Conservation (phyloP, 2,329 filamentous ascomycete species). For the Boeremia lycopersici region DNA sequence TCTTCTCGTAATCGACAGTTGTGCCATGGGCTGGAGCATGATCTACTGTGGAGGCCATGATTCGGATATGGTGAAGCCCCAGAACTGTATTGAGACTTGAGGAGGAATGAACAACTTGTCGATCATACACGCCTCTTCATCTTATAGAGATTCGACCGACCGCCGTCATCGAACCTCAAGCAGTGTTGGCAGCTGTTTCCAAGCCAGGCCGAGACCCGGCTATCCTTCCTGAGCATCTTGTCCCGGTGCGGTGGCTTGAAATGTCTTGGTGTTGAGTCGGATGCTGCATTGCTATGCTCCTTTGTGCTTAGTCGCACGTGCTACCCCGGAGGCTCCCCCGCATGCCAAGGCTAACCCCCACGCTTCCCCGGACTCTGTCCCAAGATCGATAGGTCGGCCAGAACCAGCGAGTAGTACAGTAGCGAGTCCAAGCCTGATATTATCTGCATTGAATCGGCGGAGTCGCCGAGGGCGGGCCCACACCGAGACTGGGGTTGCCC, state of each 20-base stretch:
- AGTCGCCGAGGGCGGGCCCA: conserved; percentile 4
- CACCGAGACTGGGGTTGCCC: neutral
- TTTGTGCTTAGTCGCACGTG: conserved; percentile 3
- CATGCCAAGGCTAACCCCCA: conserved; percentile 9
- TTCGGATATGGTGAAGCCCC: neutral
- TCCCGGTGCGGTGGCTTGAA: conserved; percentile 7
- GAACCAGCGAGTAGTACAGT: neutral
- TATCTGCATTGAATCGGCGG: neutral
- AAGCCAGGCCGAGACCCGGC: conserved; percentile 6
- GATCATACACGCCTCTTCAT: neutral
- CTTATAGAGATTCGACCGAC: conserved; percentile 4
- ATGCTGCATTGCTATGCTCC: neutral
- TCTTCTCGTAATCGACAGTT: neutral
- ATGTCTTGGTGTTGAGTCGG: conserved; percentile 8
- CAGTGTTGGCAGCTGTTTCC: neutral
- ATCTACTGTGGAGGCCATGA: neutral
- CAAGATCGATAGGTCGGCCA: neutral
- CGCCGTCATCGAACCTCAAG: neutral
- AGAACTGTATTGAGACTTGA: neutral
- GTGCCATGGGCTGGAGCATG: neutral
- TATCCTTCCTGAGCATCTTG: conserved; percentile 10
- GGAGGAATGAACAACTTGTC: neutral
- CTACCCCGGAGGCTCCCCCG: conserved; percentile 16
- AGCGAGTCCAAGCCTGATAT: no score
- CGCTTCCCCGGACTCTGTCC: conserved; percentile 11